A percentile compares a stretch with the other conserved stretches of the same genome.
phyloP scores from a whole-genome alignment of 1,284 basidiomycete species.

The Papiliotrema laurentii region DNA sequence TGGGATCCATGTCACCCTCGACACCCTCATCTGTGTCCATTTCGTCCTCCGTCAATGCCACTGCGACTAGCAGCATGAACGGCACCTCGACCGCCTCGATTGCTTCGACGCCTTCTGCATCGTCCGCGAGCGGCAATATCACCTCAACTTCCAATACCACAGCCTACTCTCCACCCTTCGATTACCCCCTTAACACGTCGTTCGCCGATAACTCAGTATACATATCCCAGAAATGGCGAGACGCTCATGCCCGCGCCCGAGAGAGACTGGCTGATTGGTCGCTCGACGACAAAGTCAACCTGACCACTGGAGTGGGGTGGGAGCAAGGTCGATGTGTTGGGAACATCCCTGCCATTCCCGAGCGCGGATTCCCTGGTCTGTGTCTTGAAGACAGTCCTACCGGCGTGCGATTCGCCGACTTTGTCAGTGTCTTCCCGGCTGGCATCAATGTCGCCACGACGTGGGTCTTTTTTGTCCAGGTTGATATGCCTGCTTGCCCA shows the following conservation, averaged over 20 bases:
- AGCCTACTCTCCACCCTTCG: background rate
- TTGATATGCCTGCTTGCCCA: no score
- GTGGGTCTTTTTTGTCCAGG: slow-evolving; percentile 29
- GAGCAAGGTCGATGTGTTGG: slow-evolving; percentile 57
- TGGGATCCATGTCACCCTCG: no score
- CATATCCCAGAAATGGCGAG: slow-evolving; percentile 22
- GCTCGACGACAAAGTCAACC: slow-evolving; percentile 49
- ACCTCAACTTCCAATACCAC: background rate
- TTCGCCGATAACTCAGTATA: slow-evolving; percentile 22
- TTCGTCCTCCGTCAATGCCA: no score
- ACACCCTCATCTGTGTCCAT: no score
- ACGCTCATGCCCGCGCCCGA: slow-evolving; percentile 40
- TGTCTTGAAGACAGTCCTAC: slow-evolving; percentile 57
- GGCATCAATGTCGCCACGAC: slow-evolving; percentile 69
- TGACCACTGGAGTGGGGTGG: slow-evolving; percentile 50
- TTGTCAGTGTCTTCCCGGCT: slow-evolving; percentile 64
- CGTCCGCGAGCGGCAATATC: background rate
- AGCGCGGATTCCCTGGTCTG: slow-evolving; percentile 62
- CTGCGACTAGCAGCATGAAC: no score
- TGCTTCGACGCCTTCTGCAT: background rate
- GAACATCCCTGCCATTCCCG: slow-evolving; percentile 60
- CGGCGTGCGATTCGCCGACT: slow-evolving; percentile 62
- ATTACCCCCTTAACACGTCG: slow-evolving; percentile 7
- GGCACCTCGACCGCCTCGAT: no score
- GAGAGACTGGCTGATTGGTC: slow-evolving; percentile 45